Evolutionary conservation across 257 asterid species (phyloP), one percentile per base, ranked within the genome.

Genomic region (Craterostigma plantagineum): DNA sequence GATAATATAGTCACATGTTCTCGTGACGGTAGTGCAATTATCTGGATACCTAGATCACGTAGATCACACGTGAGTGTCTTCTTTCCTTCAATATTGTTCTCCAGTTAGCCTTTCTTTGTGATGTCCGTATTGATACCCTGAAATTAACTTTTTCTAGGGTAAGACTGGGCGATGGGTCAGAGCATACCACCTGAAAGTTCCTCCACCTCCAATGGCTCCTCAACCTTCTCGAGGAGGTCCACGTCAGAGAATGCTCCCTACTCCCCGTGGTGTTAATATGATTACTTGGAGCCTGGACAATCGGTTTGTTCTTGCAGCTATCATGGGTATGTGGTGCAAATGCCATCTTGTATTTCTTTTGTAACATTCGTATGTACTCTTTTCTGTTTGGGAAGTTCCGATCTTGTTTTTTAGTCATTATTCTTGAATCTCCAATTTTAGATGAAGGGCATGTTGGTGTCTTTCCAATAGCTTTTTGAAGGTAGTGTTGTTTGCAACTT

Each of bases 191-290:
- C 70, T 90, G 59, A 90, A 84, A 68, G 99, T 90, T 63, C 99
- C 99, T 43, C 94, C 96, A 27, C 96, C 99, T 30, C 96, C 96
- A 11, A 69, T 80, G 87, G 85, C 87, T 12, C 96, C 99, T 63
- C 99, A 90, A 68, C 94, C 91, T 7, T 84, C 94, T 38, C 66
- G 94, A 58, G 99, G 99, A 27, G 99, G 99, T 49, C 99, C 99
- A 41, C 99, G 99, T 48, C 94, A 83, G 60, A 80, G 99, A 69
- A 60, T 84, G 57, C 80, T 84, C 70, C 99, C 99, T 48, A 75
- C 99, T 39, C 96, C 99, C 39, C 94, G 99, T 49, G 99, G 99
- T 53, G 99, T 90, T 52, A 83, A 90, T 64, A 90, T 90, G 96
- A 80, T 90, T 42, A 79, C 75, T 18, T 90, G 99, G 99, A 90